A percentile compares a stretch with the other conserved stretches of the same genome.
These are phyloP conservation scores for Flaveria linearis DNA, from an alignment of 129 eudicot genomes.

Conservation along the genomic window DNA sequence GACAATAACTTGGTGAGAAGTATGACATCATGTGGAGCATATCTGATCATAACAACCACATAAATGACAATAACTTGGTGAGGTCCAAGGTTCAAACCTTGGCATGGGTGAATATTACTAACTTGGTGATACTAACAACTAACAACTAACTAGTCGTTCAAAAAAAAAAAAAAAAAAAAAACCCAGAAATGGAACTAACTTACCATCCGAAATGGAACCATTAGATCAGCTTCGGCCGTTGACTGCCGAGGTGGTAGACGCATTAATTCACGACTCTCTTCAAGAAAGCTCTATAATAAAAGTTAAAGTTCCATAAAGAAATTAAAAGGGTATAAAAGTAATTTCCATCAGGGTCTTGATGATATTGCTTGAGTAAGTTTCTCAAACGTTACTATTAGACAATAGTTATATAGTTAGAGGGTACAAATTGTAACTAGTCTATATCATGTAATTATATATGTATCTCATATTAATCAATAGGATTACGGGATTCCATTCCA, in stretches of 20 bases:
- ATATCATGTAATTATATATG: no score
- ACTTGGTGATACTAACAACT: no score
- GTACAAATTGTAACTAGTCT: no score
- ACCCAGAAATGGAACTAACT: slow-evolving; percentile 21
- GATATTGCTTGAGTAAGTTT: not conserved
- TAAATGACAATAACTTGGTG: not conserved
- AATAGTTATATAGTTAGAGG: no score
- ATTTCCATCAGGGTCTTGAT: not conserved
- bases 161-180: no score
- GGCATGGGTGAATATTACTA: no score
- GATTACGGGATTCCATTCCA: no score
- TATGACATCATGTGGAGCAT: slow-evolving; percentile 12
- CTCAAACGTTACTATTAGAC: not conserved
- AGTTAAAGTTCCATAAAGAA: slow-evolving; percentile 8
- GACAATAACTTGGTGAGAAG: slow-evolving; percentile 3
- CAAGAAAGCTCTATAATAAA: slow-evolving; percentile 70
- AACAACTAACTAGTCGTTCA: no score
- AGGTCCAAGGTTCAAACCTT: no score
- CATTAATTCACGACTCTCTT: slow-evolving; percentile 89
- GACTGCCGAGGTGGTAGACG: slow-evolving; percentile 95
- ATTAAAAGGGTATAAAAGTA: not conserved
- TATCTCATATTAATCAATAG: no score
- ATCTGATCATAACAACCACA: slow-evolving; percentile 4
- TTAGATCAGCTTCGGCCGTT: slow-evolving; percentile 95
- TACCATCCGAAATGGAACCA: slow-evolving; percentile 92